Evolutionary conservation across 768 basidiomycete genomes (phyloP), one percentile per base, ranked within the genome.

Genomic region (Russula abietina): DNA sequence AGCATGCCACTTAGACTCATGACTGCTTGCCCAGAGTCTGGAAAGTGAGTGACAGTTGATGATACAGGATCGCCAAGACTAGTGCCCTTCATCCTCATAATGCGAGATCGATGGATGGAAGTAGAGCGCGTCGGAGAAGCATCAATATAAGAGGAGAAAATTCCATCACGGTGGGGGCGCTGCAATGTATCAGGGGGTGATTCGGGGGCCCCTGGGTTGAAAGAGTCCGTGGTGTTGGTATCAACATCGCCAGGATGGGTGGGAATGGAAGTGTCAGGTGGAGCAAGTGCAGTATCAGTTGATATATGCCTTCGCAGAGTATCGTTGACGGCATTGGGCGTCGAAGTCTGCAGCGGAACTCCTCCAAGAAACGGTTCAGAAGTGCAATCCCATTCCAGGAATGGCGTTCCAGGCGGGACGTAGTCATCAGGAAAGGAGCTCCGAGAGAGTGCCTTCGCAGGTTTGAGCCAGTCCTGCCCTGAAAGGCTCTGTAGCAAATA

Each of bases 381-480:
- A 22, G 57, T 39, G 46, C 6, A 55, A 14, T 59, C 52, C 65
- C 55, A 66, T 33, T 57, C 65, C 2, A 38, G 61, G 39, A 67
- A 59, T 7, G 67, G 67, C 6, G 67, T 68, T 41, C 60, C 61
- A 12, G 67, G 60, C 0, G 67, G 67, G 7, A 67, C 28, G 28
- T 59, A 64, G 45, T 68, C 65, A 26, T 60, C 67, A n/a, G 59
- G 51, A 38, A 64, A 59, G 11, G 71, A 57, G 41, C 65, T 60
- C 8, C 66, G 69, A 60, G 69, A 62, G 5, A 72, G 65, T 10
- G 66, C 70, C 59, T 71, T 71, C 2, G 74, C 62, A 10, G 72
- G 69, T 32, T 69, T 63, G 10, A 75, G 67, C 74, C 74, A 75
- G 38, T 66, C 57, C 36, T 71, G 61, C 3, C 65, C 59, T 26